Conservation (phyloP, 1,139 yeast species). For the Candida sp. region DNA sequence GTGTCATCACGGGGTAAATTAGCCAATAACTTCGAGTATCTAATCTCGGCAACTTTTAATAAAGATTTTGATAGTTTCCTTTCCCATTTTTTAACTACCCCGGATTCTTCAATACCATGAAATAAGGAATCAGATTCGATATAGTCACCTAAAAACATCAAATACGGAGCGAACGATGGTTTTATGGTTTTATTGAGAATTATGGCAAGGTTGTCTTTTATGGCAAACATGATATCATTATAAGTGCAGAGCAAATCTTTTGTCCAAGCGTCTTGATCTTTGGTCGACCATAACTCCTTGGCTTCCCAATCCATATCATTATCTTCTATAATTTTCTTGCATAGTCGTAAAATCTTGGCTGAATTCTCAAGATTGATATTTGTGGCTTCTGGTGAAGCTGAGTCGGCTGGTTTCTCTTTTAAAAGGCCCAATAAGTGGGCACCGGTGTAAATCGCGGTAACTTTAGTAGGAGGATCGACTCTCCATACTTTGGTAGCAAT, state of each 20-base stretch:
- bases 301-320: conserved; percentile 34
- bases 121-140: conserved; percentile 50
- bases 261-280: conserved; percentile 53
- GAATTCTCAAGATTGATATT: conserved; percentile 30
- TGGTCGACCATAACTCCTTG: conserved; percentile 39
- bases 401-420: conserved; percentile 23
- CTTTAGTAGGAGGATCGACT: conserved; percentile 49
- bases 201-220: conserved; percentile 42
- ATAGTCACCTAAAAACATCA: conserved; percentile 49
- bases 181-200: conserved; percentile 47
- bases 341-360: conserved; percentile 22
- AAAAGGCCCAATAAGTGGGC: conserved; percentile 42
- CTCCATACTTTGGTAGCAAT: conserved; percentile 61
- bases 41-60: conserved; percentile 50
- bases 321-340: conserved; percentile 30
- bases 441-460: conserved; percentile 52
- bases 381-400: conserved; percentile 19
- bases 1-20: conserved; percentile 61
- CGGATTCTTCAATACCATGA: conserved; percentile 29
- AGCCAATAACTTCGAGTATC: conserved; percentile 56
- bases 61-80: conserved; percentile 47
- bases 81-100: conserved; percentile 48
- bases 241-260: conserved; percentile 47
- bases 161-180: conserved; percentile 60
- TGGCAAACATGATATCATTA: conserved; percentile 42